These are phyloP conservation scores for Hypoxylon lenormandii DNA, from an alignment of 495 filamentous ascomycete genomes.

Conservation along the genomic window DNA sequence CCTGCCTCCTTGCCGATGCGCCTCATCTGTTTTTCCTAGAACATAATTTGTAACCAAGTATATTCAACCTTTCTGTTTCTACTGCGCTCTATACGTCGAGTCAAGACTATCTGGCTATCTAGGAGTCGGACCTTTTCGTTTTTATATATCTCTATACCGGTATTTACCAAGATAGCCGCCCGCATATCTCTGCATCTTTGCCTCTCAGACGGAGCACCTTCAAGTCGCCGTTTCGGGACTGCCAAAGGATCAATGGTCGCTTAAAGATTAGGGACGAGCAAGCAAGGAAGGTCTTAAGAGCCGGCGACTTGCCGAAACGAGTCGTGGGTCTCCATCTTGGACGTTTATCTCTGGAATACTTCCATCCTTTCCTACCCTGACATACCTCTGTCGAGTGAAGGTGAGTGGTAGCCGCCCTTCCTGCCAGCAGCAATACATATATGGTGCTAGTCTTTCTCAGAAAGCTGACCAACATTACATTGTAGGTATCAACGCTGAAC, in stretches of 20 bases:
- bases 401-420: not conserved
- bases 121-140: not conserved
- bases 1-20: slow-evolving; percentile 31
- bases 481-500: slow-evolving; percentile 6
- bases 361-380: not conserved
- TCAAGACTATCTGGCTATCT: not conserved
- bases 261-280: slow-evolving; percentile 1
- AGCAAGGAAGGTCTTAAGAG: slow-evolving; percentile 13
- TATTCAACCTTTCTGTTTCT: slow-evolving; percentile 3
- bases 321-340: not conserved
- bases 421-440: not conserved
- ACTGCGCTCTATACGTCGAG: not conserved
- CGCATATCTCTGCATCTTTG: not conserved
- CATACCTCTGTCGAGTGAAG: not conserved
- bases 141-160: not conserved
- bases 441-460: not conserved
- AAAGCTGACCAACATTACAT: slow-evolving; percentile 13
- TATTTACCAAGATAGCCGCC: not conserved
- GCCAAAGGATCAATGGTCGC: slow-evolving; percentile 6
- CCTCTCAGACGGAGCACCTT: too few species aligned
- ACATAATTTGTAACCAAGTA: slow-evolving; percentile 9
- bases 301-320: slow-evolving; percentile 3
- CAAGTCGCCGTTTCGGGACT: not conserved
- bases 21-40: slow-evolving; percentile 14
- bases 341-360: not conserved